A percentile compares a stretch with the other conserved stretches of the same genome.
Conservation (phyloP, 2,329 filamentous ascomycete species). For the Leptographium procerum region DNA sequence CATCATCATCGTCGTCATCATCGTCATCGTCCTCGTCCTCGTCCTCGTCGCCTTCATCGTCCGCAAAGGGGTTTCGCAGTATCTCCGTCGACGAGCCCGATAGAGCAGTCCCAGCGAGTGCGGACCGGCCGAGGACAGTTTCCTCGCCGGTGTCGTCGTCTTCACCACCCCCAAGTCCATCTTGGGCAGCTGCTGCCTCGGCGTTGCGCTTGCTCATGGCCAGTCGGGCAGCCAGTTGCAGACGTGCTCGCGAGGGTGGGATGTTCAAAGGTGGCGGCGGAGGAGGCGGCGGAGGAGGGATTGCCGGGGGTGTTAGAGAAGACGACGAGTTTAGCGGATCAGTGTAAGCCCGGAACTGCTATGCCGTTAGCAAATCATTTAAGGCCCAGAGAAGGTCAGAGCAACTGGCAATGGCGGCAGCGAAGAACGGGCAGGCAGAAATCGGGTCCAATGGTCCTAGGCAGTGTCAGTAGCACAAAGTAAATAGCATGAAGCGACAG, state of each 20-base stretch:
- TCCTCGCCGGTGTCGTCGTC: background rate
- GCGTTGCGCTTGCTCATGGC: constrained; percentile 57
- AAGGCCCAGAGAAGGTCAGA: too few relatives aligned
- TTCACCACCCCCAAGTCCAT: constrained; percentile 10
- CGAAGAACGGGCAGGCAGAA: background rate
- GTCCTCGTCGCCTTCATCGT: constrained; percentile 40
- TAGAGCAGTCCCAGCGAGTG: constrained; percentile 5
- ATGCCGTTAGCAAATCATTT: constrained; percentile 1
- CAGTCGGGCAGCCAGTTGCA: constrained; percentile 82
- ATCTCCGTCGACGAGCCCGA: constrained; percentile 15
- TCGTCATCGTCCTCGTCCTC: constrained; percentile 33
- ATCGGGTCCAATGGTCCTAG: background rate
- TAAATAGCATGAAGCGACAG: background rate
- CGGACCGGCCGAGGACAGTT: background rate
- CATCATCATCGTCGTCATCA: constrained; percentile 41
- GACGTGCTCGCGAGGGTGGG: constrained; percentile 72
- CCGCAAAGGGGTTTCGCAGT: constrained; percentile 42
- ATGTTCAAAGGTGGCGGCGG: constrained; percentile 67
- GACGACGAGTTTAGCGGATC: constrained; percentile 39
- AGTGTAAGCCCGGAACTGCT: constrained; percentile 47
- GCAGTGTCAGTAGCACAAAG: background rate
- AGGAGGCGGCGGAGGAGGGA: constrained; percentile 51
- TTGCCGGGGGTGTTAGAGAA: constrained; percentile 44
- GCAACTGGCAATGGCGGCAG: background rate
- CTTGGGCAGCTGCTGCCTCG: constrained; percentile 30